Evolutionary conservation across 306 rosid genomes (phyloP).

Genomic region (Rosa persica): DNA sequence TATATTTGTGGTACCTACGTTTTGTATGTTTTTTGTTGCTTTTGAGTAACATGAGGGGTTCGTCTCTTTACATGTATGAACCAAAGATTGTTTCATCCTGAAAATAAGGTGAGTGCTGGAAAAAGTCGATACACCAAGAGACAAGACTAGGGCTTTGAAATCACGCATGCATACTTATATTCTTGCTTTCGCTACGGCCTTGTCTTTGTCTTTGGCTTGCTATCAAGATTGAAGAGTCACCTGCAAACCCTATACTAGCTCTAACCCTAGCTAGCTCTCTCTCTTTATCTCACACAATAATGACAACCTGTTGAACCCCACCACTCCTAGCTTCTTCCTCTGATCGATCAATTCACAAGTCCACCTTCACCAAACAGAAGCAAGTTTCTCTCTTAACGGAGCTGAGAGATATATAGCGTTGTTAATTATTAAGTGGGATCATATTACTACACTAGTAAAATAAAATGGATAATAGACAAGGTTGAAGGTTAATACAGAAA

Average conservation of each 20-base stretch:
- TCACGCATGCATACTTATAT: slow-evolving; percentile 46
- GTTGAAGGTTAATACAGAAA: background rate
- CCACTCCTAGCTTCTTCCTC: background rate
- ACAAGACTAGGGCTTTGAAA: slow-evolving; percentile 49
- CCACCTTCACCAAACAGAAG: background rate
- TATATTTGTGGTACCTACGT: background rate
- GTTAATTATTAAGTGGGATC: background rate
- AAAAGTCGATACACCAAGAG: slow-evolving; percentile 62
- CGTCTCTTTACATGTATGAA: background rate
- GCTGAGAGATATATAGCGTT: background rate
- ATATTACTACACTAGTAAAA: background rate
- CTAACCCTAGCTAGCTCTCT: background rate
- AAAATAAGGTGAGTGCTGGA: slow-evolving; percentile 55
- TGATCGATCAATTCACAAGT: background rate
- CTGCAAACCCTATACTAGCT: slow-evolving; percentile 18
- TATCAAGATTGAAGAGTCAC: slow-evolving; percentile 29
- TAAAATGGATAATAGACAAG: background rate
- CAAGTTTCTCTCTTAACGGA: background rate
- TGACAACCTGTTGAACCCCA: slow-evolving; percentile 41
- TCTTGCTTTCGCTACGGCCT: background rate
- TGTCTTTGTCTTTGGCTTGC: slow-evolving; percentile 18
- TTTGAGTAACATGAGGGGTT: slow-evolving; percentile 16
- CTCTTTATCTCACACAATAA: background rate
- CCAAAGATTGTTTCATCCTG: slow-evolving; percentile 18
- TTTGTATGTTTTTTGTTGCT: slow-evolving; percentile 16